Evolutionary conservation across 1,284 basidiomycete genomes (phyloP), one percentile per base, ranked within the genome.

Genomic region (Vanrija sp.): DNA sequence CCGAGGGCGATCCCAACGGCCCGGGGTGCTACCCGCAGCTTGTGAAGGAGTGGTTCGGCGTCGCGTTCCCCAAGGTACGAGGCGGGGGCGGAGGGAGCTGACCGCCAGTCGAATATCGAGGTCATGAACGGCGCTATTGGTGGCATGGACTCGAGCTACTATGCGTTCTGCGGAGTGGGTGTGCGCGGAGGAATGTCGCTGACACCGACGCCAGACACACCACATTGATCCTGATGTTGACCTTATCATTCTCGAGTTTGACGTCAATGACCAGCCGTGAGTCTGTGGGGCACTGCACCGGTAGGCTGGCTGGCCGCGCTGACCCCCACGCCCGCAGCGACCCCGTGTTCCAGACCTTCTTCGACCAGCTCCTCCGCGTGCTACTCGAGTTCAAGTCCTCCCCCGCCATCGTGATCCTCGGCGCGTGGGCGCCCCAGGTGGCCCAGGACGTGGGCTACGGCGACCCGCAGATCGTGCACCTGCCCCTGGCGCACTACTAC

Each of bases 231-330:
- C 50, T 15, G 70, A 77, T 52, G 69, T 67, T 1, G 73, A 77
- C 49, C 65, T 77, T 5, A 70, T 77, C 52, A 60, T 77, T 3
- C 63, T 77, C 19, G 75, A 77, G 60, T 76, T 77, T 55, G 73
- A 75, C 51, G 74, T 77, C 46, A 77, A 77, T 56, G 75, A 77
- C 57, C 73, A 75, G 59, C 53, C 69, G 69, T 74, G 55, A 58
- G 72, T 63, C 19, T 29, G 5, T 21, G 14, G 18, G 9, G 19
- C 40, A 9, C 7, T 9, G 25, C 12, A 5, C 5, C 45, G 48
- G 10, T 38, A 18, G 28, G 28, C 39, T 23, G 16, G 21, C 43
- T 16, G 7, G 15, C n/a, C 43, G 23, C n/a, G 26, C 49, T 51
- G 25, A 54, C 43, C 38, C 50, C 38, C 25, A 23, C 49, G 18